phyloP scores from a whole-genome alignment of 306 rosid species.

The Cucumis melo region DNA sequence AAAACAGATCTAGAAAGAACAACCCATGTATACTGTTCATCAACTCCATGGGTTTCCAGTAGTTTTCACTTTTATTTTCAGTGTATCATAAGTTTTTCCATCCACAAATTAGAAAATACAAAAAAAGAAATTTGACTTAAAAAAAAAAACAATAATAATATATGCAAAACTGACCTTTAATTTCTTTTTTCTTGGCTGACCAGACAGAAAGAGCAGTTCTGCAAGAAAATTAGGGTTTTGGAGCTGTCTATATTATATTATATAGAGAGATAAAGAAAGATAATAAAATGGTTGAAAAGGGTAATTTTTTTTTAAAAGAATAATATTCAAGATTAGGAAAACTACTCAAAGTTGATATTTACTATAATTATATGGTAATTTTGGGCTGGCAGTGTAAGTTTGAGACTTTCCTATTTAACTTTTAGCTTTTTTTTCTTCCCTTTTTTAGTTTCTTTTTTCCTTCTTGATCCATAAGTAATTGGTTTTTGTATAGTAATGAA shows the following conservation, averaged over 20 bases:
- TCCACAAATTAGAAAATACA: neutral
- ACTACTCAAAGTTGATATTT: neutral
- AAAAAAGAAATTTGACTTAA: neutral
- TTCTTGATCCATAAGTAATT: neutral
- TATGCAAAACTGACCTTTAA: neutral
- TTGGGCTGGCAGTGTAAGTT: neutral
- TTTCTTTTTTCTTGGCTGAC: neutral
- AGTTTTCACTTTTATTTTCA: neutral
- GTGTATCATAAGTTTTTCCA: neutral
- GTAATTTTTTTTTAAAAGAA: neutral
- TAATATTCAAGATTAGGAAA: neutral
- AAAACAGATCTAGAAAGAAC: neutral
- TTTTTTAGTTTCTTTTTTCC: neutral
- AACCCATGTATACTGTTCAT: neutral
- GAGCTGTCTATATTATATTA: neutral
- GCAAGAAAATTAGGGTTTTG: neutral
- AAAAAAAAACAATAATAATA: neutral
- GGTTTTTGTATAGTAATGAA: neutral
- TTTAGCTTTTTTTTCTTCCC: neutral
- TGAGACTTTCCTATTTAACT: no score
- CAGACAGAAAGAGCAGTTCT: neutral
- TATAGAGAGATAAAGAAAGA: neutral
- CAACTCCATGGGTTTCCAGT: neutral
- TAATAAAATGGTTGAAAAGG: neutral
- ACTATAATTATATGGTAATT: neutral